Evolutionary conservation across 495 filamentous ascomycete genomes (phyloP), one percentile per base, ranked within the genome.

Genomic region (Penicillium cataractarum): DNA sequence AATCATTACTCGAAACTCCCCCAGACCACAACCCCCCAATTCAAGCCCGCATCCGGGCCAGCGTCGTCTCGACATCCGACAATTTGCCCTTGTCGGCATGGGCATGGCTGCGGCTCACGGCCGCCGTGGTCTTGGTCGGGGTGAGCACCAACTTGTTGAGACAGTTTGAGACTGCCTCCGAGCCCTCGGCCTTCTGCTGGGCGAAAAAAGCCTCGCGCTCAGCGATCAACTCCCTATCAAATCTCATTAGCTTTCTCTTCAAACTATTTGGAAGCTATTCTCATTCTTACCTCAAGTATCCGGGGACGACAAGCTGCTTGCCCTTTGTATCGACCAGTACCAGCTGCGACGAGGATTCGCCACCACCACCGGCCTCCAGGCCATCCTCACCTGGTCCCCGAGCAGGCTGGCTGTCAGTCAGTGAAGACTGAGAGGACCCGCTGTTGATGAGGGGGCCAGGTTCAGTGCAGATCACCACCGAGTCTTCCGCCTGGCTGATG

Each of bases 211-310:
- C 24, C 24, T 12, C 12, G 24, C 22, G 15, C 8, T 15, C 46
- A 26, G 15, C 46, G 24, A 24, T 50, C 46, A 50, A 50, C 22
- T 33, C 19, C 17, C 51, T 54, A 21, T 54, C 51, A 54, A 54
- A 54, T 21, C 51, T 21, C 27, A 33, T 54, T 19, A 54, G 51
- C 21, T 33, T 54, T 35, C 7, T 4, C 51, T 32, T 54, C 51
- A 54, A 0, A 19, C 29, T 1, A 12, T 21, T 12, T 54, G 17
- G 4, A 33, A 21, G 15, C 51, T 19, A n/a, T n/a, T 33, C 26
- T 54, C 24, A 54, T 32, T 21, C 17, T 21, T 54, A 54, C 51
- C 51, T 54, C 51, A 33, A n/a, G 21, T 35, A 8, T 13, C 22
- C 29, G 24, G n/a, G n/a, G 46, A 21, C 4, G 24, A 29, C 46